Percentiles rank a stretch among this genome's conserved stretches.
Evolutionary conservation across 192 early-diverging fungal genomes (phyloP).

Genomic region (Umbelopsis vinacea): DNA sequence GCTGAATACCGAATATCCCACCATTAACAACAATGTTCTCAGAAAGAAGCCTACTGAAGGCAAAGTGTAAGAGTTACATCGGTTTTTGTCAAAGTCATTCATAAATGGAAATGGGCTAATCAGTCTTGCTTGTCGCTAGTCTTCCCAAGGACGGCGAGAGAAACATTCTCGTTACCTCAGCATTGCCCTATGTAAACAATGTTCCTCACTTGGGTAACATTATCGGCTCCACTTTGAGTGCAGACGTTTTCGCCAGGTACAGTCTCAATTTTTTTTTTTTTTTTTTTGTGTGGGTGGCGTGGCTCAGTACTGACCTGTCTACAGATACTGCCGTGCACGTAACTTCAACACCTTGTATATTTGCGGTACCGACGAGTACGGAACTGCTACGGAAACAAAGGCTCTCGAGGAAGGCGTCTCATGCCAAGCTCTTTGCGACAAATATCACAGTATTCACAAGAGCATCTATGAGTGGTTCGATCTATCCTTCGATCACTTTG

Average conservation of each 20-base stretch:
- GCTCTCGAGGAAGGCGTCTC: slow-evolving; percentile 90
- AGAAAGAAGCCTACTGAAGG: neutral
- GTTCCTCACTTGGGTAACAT: slow-evolving; percentile 99
- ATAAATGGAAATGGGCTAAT: neutral
- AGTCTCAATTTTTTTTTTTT: slow-evolving; percentile 13
- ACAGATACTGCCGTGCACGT: slow-evolving; percentile 85
- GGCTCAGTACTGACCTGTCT: neutral
- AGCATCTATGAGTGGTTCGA: slow-evolving; percentile 95
- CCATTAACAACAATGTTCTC: neutral
- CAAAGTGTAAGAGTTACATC: neutral
- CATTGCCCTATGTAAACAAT: slow-evolving; percentile 99
- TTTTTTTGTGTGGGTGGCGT: neutral
- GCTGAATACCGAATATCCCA: neutral
- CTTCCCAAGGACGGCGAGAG: slow-evolving; percentile 67
- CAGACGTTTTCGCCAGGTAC: slow-evolving; percentile 93
- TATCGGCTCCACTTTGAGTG: slow-evolving; percentile 96
- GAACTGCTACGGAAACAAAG: slow-evolving; percentile 99
- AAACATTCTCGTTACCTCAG: slow-evolving; percentile 95
- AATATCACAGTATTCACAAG: slow-evolving; percentile 88
- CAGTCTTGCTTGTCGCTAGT: slow-evolving; percentile 19
- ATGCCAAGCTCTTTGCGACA: slow-evolving; percentile 95
- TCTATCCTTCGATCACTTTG: slow-evolving; percentile 95
- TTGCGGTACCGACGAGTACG: slow-evolving; percentile 99
- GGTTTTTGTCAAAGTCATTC: neutral
- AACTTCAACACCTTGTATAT: slow-evolving; percentile 91